Base-by-base conservation (phyloP, 169 alveolate genomes). In the Plasmodium blacklocki region DNA sequence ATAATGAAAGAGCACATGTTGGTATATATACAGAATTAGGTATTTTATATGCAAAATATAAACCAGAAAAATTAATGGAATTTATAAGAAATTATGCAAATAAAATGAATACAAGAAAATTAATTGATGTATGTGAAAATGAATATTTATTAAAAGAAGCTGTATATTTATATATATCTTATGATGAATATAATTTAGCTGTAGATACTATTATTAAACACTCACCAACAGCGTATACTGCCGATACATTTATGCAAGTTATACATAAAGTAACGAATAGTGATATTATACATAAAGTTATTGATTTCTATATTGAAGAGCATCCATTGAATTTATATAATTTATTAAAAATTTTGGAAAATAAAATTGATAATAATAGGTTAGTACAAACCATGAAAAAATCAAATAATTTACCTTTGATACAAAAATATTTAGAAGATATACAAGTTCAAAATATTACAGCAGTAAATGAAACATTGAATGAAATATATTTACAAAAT, bases 11-110 rank as follows among this genome's bases (percentile, higher is more conserved):
- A 49, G 93, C 93, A 62, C 97, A 97, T 70, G 93, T 94, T 15
- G 96, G 95, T 26, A 96, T 98, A 60, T 98, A 97, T 93, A 99
- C 99, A 29, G 99, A 99, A 96, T 96, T 99, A 68, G 99, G 99
- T 68, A 98, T 98, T 45, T 93, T 98, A 59, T 98, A 98, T 93
- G 99, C 99, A 83, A 98, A 98, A 93, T 98, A 98, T 94, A 95
- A 96, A 89, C 99, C 99, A 73, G 98, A 97, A 83, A 98, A 97
- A 97, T 96, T 98, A 80, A 97, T 98, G 99, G 89, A 68, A 26
- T 68, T 52, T 76, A 63, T 76, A 52, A 73, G 92, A 58, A 67
- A 72, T 21, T 64, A 85, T 54, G 2, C 85, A n/a, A 71, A 56
- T 58, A 92, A 88, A 76, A 71, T 88, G 43, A 92, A 92, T 59